These are phyloP conservation scores for Trichosporon ovoides DNA, from an alignment of 1,284 basidiomycete species.

Conservation along the genomic window DNA sequence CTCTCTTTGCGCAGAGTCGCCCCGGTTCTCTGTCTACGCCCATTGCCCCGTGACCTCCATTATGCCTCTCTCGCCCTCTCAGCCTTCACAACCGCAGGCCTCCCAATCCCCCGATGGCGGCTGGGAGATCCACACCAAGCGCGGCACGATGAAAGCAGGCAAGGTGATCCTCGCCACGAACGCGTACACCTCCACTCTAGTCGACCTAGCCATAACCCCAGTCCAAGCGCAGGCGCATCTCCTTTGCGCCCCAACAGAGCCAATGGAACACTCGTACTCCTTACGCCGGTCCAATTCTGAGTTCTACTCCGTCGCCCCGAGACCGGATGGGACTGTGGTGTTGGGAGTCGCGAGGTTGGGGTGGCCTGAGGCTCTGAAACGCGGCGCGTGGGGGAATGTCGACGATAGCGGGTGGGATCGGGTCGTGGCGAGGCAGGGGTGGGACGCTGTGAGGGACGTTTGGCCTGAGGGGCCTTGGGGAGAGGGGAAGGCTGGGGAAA, in stretches of 20 bases:
- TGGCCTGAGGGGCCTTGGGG: constrained; percentile 28
- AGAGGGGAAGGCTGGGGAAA: too few species aligned
- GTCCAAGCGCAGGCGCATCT: constrained; percentile 36
- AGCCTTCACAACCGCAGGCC: too few species aligned
- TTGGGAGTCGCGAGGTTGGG: constrained; percentile 30
- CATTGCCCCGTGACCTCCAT: too few species aligned
- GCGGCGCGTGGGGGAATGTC: neutral
- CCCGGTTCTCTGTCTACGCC: too few species aligned
- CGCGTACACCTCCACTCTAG: constrained; percentile 26
- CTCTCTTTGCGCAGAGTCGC: constrained; percentile 15
- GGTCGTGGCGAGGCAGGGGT: constrained; percentile 19
- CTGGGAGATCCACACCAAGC: constrained; percentile 30
- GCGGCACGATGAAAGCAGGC: constrained; percentile 24
- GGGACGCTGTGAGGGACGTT: constrained; percentile 14
- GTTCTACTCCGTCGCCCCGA: constrained; percentile 29
- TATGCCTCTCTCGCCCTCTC: constrained; percentile 24
- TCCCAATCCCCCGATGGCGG: too few species aligned
- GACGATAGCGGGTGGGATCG: constrained; percentile 27
- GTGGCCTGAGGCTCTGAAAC: neutral
- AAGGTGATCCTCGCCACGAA: constrained; percentile 37
- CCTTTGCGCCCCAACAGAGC: constrained; percentile 22
- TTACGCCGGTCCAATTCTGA: constrained; percentile 28
- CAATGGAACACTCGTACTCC: constrained; percentile 29
- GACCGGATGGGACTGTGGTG: constrained; percentile 34
- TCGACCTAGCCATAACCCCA: constrained; percentile 30